Evolutionary conservation across 352 stramenopile genomes (phyloP).

Genomic region (Globisporangium acanthophoron): DNA sequence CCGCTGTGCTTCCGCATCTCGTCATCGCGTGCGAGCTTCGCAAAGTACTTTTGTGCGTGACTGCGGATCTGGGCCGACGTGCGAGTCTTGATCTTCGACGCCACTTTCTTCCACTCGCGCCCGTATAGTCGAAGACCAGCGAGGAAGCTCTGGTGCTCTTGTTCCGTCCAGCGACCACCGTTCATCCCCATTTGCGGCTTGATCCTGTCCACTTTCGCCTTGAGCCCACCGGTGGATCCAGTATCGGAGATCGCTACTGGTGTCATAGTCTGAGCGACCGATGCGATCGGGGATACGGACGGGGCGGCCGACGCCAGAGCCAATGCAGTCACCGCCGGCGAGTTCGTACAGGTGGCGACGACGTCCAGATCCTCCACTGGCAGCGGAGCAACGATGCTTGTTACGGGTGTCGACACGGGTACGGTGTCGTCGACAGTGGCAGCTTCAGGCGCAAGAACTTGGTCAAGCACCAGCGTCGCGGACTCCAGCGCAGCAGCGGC

Average conservation of each 20-base stretch:
- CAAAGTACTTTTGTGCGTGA: constrained; percentile 86
- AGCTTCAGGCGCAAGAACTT: not conserved
- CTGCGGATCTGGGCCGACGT: constrained; percentile 83
- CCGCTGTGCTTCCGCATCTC: constrained; percentile 51
- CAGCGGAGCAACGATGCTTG: constrained; percentile 11
- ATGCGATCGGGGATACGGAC: constrained; percentile 12
- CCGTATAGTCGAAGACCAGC: constrained; percentile 91
- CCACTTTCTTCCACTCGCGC: constrained; percentile 97
- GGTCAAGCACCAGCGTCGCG: too few relatives aligned
- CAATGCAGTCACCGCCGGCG: constrained; percentile 23
- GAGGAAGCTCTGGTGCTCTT: constrained; percentile 96
- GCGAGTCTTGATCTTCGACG: constrained; percentile 86
- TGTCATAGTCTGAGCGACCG: constrained; percentile 17
- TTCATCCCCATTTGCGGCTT: constrained; percentile 73
- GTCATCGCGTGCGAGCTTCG: constrained; percentile 76
- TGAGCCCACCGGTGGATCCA: not conserved
- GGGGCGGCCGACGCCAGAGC: constrained; percentile 17
- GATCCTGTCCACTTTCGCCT: constrained; percentile 29
- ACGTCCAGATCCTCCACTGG: not conserved
- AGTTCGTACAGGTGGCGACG: constrained; percentile 16
- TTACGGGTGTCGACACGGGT: not conserved
- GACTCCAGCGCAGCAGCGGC: too few relatives aligned
- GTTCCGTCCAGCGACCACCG: constrained; percentile 90
- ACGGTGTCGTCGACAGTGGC: not conserved
- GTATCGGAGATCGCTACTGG: not conserved